Conservation (phyloP, 345 rosid genomes). For the Leavenworthia alabamica region DNA sequence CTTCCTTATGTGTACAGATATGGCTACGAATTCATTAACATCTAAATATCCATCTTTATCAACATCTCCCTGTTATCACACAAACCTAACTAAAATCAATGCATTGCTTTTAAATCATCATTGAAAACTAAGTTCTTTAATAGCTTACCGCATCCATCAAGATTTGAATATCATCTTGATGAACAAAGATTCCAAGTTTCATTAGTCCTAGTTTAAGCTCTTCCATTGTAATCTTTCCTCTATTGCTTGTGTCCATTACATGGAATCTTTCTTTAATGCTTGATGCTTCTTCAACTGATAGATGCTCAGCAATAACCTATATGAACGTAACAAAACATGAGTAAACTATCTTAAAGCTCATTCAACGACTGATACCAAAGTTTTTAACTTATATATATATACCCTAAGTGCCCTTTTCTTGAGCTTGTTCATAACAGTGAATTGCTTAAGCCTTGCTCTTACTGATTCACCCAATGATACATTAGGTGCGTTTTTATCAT, state of each 20-base stretch:
- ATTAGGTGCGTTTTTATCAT: constrained; percentile 81
- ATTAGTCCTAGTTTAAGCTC: constrained; percentile 66
- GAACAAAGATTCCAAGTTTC: constrained; percentile 60
- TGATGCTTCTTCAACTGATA: constrained; percentile 83
- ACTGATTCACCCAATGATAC: constrained; percentile 84
- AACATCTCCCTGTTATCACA: constrained; percentile 61
- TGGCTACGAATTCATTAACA: constrained; percentile 70
- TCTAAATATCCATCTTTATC: constrained; percentile 73
- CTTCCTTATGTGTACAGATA: constrained; percentile 76
- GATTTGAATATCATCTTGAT: constrained; percentile 71
- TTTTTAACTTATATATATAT: background rate
- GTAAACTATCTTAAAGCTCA: background rate
- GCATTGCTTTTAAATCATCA: background rate
- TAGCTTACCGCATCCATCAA: constrained; percentile 87
- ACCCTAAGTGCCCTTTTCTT: constrained; percentile 94
- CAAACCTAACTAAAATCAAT: background rate
- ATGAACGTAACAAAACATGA: background rate
- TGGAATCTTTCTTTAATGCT: constrained; percentile 74
- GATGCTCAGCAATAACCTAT: constrained; percentile 89
- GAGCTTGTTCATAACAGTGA: constrained; percentile 89
- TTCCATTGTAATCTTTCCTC: constrained; percentile 68
- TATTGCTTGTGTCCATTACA: constrained; percentile 60
- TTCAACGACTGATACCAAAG: background rate
- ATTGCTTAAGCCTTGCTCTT: constrained; percentile 79
- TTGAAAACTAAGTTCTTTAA: background rate